Percentiles rank a stretch among this genome's conserved stretches.
These are phyloP conservation scores for Adansonia madagascariensis DNA, from an alignment of 441 rosid genomes.

Conservation along the genomic window DNA sequence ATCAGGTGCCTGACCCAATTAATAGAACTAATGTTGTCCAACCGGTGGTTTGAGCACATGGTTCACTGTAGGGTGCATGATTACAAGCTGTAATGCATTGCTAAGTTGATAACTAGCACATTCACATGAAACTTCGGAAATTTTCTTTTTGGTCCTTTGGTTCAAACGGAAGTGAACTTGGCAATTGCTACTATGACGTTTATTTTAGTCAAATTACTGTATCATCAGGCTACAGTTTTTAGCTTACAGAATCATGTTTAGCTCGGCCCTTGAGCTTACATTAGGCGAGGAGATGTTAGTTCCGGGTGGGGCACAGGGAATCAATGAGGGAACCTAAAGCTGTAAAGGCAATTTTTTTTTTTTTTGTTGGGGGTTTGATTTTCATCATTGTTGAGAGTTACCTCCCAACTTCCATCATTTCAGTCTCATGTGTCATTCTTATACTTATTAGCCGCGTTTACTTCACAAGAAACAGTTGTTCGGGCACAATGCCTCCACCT, in stretches of 20 bases:
- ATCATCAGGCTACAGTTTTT: neutral
- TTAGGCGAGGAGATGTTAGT: neutral
- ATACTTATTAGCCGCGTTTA: neutral
- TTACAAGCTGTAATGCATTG: constrained; percentile 16
- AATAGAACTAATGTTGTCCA: constrained; percentile 6
- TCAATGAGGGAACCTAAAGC: neutral
- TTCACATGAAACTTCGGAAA: constrained; percentile 18
- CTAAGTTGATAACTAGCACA: constrained; percentile 13
- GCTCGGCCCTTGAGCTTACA: neutral
- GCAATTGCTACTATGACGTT: no score
- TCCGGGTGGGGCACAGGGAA: neutral
- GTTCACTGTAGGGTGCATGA: constrained; percentile 20
- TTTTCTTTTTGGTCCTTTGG: neutral
- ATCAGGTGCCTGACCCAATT: neutral
- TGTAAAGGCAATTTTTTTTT: neutral
- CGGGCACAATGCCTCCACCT: neutral
- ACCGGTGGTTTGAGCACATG: constrained; percentile 23
- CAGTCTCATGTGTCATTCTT: neutral
- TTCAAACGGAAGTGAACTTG: neutral
- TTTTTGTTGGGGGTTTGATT: neutral
- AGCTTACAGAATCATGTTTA: neutral
- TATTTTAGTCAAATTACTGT: neutral
- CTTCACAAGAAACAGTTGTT: neutral
- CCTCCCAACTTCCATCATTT: neutral
- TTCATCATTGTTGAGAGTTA: neutral